Evolutionary conservation across 306 rosid species (phyloP).

Genomic region (Begonia loranthoides): DNA sequence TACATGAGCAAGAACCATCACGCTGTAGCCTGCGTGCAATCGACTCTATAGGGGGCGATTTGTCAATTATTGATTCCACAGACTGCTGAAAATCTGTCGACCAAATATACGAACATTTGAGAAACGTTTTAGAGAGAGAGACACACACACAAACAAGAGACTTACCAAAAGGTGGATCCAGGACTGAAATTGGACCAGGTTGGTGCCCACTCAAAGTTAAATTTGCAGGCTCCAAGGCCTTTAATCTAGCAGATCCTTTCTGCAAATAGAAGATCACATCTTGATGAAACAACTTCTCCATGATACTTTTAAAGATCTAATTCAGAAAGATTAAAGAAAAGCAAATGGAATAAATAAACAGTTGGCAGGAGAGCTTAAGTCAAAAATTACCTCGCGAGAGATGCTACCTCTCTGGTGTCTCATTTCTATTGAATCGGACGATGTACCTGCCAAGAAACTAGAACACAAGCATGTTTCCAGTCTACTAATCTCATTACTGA

Average conservation of each 20-base stretch:
- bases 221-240: conserved; percentile 22
- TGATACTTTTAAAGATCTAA: not conserved
- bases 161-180: conserved; percentile 47
- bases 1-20: conserved; percentile 45
- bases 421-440: conserved; percentile 24
- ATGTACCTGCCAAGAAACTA: conserved; percentile 21
- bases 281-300: conserved; percentile 5
- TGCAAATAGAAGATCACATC: conserved; percentile 23
- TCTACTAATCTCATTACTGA: conserved; percentile 25
- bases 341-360: too few species aligned
- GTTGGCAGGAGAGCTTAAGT: not conserved
- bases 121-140: not conserved
- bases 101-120: too few species aligned
- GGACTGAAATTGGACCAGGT: conserved; percentile 85
- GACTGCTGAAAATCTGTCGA: conserved; percentile 27
- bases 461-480: conserved; percentile 36
- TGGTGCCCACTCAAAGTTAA: conserved; percentile 47
- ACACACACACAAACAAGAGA: conserved; percentile 7
- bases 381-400: conserved; percentile 47
- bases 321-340: too few species aligned
- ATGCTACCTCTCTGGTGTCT: conserved; percentile 32
- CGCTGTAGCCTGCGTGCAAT: conserved; percentile 64
- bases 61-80: conserved; percentile 70
- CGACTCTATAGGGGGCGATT: conserved; percentile 89
- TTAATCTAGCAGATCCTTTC: conserved; percentile 43